These are phyloP conservation scores for Atkinsonella texensis DNA, from an alignment of 2,329 filamentous ascomycete species.

Conservation along the genomic window DNA sequence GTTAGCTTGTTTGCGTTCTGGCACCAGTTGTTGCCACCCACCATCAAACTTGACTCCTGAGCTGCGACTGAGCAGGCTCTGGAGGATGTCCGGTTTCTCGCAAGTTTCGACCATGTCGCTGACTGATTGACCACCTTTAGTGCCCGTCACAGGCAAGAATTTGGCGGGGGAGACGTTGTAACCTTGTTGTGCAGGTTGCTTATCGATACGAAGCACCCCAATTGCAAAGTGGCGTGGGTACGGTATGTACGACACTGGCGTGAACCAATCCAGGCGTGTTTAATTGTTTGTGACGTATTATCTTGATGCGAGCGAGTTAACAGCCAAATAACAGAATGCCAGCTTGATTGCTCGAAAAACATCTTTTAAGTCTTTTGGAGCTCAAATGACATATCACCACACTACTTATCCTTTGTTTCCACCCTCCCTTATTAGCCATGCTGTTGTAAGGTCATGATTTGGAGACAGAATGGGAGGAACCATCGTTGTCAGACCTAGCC, in stretches of 20 bases:
- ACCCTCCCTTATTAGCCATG: no score
- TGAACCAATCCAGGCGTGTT: neutral
- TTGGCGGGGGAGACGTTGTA: constrained; percentile 1
- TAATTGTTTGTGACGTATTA: neutral
- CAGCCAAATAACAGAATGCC: no score
- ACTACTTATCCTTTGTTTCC: no score
- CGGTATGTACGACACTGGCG: neutral
- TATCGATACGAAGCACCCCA: constrained; percentile 5
- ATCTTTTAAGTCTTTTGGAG: no score
- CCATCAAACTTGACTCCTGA: constrained; percentile 2
- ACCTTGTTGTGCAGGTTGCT: neutral
- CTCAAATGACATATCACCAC: no score
- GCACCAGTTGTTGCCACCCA: neutral
- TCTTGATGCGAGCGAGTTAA: no score
- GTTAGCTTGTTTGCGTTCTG: neutral
- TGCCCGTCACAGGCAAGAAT: neutral
- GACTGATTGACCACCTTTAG: neutral
- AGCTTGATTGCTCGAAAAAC: no score
- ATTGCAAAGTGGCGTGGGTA: neutral
- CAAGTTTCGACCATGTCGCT: constrained; percentile 3
- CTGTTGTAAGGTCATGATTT: no score
- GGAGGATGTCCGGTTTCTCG: neutral
- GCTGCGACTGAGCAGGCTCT: neutral
- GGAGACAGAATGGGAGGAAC: no score
- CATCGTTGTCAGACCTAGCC: no score